A percentile compares a stretch with the other conserved stretches of the same genome.
These are phyloP conservation scores for Phialemonium atrogriseum DNA, from an alignment of 2,329 filamentous ascomycete genomes.

Conservation along the genomic window DNA sequence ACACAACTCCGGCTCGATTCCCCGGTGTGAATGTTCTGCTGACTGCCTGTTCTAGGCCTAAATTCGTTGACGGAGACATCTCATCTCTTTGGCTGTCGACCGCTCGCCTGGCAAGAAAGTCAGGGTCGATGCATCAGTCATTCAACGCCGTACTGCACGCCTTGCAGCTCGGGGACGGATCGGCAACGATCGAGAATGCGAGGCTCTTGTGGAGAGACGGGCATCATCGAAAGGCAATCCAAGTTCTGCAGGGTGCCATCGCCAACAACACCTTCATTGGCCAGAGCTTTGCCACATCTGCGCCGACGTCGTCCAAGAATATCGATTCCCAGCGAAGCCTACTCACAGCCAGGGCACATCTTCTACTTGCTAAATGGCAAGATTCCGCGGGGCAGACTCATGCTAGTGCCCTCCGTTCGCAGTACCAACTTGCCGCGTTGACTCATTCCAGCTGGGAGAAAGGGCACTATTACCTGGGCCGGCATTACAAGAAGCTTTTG, in stretches of 20 bases:
- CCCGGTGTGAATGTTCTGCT: constrained; percentile 13
- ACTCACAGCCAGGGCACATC: constrained; percentile 68
- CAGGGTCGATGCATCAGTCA: constrained; percentile 74
- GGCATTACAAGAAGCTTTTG: constrained; percentile 93
- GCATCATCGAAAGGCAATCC: constrained; percentile 89
- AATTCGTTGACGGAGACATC: constrained; percentile 64
- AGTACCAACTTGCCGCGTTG: constrained; percentile 76
- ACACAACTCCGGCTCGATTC: too few species aligned
- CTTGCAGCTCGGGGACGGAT: constrained; percentile 72
- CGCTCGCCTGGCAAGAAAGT: constrained; percentile 78
- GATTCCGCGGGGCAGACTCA: constrained; percentile 92
- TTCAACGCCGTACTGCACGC: constrained; percentile 93
- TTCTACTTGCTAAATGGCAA: constrained; percentile 93
- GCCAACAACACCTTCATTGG: constrained; percentile 62
- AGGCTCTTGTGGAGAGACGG: constrained; percentile 89
- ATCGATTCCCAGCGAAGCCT: constrained; percentile 45
- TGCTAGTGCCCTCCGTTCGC: constrained; percentile 66
- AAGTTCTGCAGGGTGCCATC: constrained; percentile 81
- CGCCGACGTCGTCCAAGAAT: constrained; percentile 28
- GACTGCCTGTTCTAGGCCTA: constrained; percentile 30
- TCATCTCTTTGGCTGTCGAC: constrained; percentile 80
- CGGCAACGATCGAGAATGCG: constrained; percentile 89
- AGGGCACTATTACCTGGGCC: constrained; percentile 91
- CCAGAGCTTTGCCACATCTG: constrained; percentile 21
- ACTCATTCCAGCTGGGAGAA: constrained; percentile 78